Base-by-base conservation (phyloP, 2,329 filamentous ascomycete species). In the Fusarium euwallaceae region DNA sequence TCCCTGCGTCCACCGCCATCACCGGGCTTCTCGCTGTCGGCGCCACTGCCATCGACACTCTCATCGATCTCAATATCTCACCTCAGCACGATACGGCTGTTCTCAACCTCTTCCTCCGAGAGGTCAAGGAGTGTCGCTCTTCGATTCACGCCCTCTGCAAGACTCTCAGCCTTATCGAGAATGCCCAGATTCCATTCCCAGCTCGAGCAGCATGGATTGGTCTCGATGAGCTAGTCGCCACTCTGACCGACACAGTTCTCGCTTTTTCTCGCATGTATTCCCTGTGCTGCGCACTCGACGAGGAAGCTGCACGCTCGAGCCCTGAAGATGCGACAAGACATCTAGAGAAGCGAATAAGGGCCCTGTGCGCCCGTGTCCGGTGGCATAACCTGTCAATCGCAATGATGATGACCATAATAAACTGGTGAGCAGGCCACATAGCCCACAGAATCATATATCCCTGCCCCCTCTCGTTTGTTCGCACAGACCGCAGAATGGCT, bases 301-400 rank as follows among this genome's bases (percentile, higher is more conserved):
- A 69, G 14, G 72, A 78, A 34, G 71, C 78, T 6, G 67, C 72
- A 2, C 56, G 59, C 36, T 61, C 74, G 10, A 75, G 71, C 6
- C 69, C 76, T 17, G 78, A 69, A 11, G 64, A 72, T 45, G 64
- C 73, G 11, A 59, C 67, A 22, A 67, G 64, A 53, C 71, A 72
- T n/a, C 76, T 73, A n/a, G 78, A 78, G 62, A 79, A 80, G 72
- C 71, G 73, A 34, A 74, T 82, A 32, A 78, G 69, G 29, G 74
- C 76, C 7, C 72, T 84, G 6, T 83, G 79, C 56, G 78, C 80
- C 3, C 77, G 82, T 7, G 79, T 84, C 10, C 79, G 80, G 34
- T 84, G 81, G 81, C 82, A 83, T 74, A 82, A 81, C 56, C 73
- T 84, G 22, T 83, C 82, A n/a, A 82, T 83, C 74, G 82, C 81